A percentile compares a stretch with the other conserved stretches of the same genome.
Conservation (phyloP, 2,329 filamentous ascomycete species). For the Claviceps cyperi region DNA sequence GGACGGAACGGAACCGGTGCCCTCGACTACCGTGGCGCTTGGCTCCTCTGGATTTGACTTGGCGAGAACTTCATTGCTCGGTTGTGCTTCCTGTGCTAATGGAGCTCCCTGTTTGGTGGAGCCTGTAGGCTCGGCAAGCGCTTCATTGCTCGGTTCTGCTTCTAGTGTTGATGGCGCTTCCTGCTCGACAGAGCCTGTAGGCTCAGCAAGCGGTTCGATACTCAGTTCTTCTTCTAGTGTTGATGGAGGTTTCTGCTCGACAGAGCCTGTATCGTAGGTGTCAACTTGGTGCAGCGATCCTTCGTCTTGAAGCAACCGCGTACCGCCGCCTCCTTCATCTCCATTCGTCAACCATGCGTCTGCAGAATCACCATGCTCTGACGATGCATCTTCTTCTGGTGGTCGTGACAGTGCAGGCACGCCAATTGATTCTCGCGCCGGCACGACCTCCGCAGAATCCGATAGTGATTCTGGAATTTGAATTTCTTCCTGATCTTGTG, state of each 20-base stretch:
- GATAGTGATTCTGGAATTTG: background rate
- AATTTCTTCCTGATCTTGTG: background rate
- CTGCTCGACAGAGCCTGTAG: background rate
- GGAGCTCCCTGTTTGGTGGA: background rate
- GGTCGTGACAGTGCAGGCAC: background rate
- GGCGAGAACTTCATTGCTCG: background rate
- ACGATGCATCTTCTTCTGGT: background rate
- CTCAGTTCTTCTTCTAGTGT: too few species aligned
- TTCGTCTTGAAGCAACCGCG: conserved; percentile 13
- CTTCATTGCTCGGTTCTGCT: background rate
- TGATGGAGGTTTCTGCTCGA: background rate
- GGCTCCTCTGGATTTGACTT: background rate
- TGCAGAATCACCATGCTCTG: background rate
- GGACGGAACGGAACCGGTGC: conserved; percentile 7
- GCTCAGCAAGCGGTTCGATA: background rate
- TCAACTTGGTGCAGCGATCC: background rate
- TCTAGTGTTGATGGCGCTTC: background rate
- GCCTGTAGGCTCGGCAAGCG: background rate
- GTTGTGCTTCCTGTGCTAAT: background rate
- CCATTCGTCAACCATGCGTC: conserved; percentile 3
- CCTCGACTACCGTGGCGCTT: background rate
- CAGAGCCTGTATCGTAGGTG: background rate
- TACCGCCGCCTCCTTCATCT: conserved; percentile 10
- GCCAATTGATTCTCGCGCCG: background rate
- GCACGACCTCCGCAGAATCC: background rate